These are phyloP conservation scores for Flaveria trinervia DNA, from an alignment of 129 eudicot genomes.

Conservation along the genomic window DNA sequence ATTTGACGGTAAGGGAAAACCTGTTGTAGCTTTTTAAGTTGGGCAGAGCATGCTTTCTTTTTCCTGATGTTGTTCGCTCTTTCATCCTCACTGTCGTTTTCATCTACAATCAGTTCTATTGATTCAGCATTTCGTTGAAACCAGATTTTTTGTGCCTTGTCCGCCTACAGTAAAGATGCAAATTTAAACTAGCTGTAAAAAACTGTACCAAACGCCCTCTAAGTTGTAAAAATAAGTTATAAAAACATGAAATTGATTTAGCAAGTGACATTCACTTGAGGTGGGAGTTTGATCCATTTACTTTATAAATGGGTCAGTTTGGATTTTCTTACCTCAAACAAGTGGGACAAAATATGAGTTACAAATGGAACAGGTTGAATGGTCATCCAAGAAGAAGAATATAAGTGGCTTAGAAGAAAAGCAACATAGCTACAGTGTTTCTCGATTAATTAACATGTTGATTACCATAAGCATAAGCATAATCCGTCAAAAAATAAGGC, in stretches of 20 bases:
- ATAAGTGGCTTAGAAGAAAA: not conserved
- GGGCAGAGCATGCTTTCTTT: too few relatives aligned
- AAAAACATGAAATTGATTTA: not conserved
- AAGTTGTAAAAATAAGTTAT: not conserved
- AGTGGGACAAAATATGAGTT: not conserved
- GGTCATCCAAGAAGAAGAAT: not conserved
- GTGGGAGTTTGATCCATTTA: not conserved
- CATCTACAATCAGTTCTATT: too few relatives aligned
- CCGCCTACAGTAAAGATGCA: not conserved
- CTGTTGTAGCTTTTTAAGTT: too few relatives aligned
- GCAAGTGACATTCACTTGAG: not conserved
- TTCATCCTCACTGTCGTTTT: too few relatives aligned
- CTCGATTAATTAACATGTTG: not conserved
- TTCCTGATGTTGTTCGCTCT: too few relatives aligned
- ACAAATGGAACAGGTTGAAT: not conserved
- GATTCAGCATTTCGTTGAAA: too few relatives aligned
- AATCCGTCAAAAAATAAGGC: not conserved
- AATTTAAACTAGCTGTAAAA: slow-evolving; percentile 12
- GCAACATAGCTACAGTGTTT: not conserved
- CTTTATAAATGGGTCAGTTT: not conserved
- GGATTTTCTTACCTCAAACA: not conserved
- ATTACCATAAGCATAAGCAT: too few relatives aligned
- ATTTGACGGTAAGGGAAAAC: too few relatives aligned
- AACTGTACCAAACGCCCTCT: not conserved
- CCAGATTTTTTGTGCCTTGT: too few relatives aligned